Base-by-base conservation (phyloP, 768 basidiomycete genomes). In the Gymnopilus dilepis region DNA sequence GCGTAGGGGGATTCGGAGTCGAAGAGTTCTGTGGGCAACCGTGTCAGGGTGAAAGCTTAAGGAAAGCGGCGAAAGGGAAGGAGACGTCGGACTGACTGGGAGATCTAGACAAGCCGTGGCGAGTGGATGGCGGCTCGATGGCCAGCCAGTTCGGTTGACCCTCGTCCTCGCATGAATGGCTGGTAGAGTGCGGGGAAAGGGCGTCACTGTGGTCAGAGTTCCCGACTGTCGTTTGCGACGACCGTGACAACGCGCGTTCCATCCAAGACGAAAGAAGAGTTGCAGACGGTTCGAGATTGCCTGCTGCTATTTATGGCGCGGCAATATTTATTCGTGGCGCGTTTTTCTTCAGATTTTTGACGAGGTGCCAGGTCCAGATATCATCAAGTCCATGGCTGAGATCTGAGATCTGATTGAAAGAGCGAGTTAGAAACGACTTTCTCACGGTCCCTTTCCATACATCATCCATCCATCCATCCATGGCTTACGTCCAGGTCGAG, bases 401-500 rank as follows among this genome's bases (percentile, higher is more conserved):
- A n/a, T n/a, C n/a, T n/a, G n/a, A n/a, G n/a, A n/a, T n/a, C n/a
- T n/a, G n/a, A n/a, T n/a, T n/a, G n/a, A n/a, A n/a, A n/a, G n/a
- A n/a, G n/a, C n/a, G n/a, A n/a, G n/a, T n/a, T n/a, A n/a, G n/a
- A n/a, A n/a, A n/a, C n/a, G n/a, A n/a, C n/a, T n/a, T 65, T 24
- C 50, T 52, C 59, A 59, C 58, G 61, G 64, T 67, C 64, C 42
- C 17, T 56, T 48, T 41, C 54, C 50, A 28, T 51, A 47, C 30
- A 64, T 64, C 66, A 64, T 63, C 64, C 8, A 31, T n/a, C n/a
- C n/a, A n/a, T n/a, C n/a, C n/a, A n/a, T n/a, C n/a, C n/a, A 90
- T 90, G 89, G 86, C 89, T 56, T 91, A 91, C 70, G 86, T 91
- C 50, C 79, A 87, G 56, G 86, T 91, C 60, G 88, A 90, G 62